A percentile compares a stretch with the other conserved stretches of the same genome.
Conservation (phyloP, 1,284 basidiomycete genomes). For the Moesziomyces aphidis region DNA sequence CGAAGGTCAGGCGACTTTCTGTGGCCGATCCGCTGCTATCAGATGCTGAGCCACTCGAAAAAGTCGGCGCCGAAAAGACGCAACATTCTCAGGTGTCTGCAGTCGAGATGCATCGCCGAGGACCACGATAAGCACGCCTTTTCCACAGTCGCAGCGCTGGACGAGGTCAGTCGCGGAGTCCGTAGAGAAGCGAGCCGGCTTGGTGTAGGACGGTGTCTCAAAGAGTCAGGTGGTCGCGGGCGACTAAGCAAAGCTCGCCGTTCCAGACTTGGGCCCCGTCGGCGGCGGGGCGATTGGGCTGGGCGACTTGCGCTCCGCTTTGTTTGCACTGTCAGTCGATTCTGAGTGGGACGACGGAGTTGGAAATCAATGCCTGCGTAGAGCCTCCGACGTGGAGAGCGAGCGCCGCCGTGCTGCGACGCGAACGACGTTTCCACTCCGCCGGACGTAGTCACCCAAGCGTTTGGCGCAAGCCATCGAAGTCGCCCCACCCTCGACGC, state of each 20-base stretch:
- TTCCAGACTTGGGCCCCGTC: not conserved
- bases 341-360: not conserved
- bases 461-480: not conserved
- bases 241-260: too few relatives aligned
- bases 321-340: slow-evolving; percentile 2
- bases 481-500: not conserved
- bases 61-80: too few relatives aligned
- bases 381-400: not conserved
- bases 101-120: too few relatives aligned
- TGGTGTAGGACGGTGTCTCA: too few relatives aligned
- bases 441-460: not conserved
- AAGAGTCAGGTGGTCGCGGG: too few relatives aligned
- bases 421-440: not conserved
- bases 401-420: too few relatives aligned
- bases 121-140: too few relatives aligned
- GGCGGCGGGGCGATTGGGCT: not conserved
- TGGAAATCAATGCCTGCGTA: not conserved
- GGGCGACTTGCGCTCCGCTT: not conserved
- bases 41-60: too few relatives aligned
- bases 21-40: too few relatives aligned
- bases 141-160: too few relatives aligned
- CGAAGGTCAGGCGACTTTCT: too few relatives aligned
- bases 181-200: not conserved
- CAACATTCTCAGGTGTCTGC: too few relatives aligned
- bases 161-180: not conserved